Percentiles rank a stretch among this genome's conserved stretches.
These are phyloP conservation scores for Blumeria graminis DNA, from an alignment of 2,329 filamentous ascomycete species.

Conservation along the genomic window DNA sequence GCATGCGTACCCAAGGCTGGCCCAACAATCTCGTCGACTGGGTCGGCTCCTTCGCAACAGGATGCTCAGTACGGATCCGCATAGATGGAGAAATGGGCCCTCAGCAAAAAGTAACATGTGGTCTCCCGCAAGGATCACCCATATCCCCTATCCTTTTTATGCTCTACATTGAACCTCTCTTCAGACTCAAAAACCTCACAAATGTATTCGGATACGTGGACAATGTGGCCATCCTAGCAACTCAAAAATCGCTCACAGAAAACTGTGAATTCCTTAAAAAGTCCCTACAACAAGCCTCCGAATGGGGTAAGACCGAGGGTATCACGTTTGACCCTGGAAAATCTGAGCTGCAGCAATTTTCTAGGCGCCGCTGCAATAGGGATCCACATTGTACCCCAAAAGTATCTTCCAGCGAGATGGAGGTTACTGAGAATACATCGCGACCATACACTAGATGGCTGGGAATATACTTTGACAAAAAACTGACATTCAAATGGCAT, in stretches of 20 bases:
- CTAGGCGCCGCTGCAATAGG: not conserved
- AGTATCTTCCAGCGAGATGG: not conserved
- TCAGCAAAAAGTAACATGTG: not conserved
- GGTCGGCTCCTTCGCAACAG: not conserved
- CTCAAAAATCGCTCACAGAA: not conserved
- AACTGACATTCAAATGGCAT: not conserved
- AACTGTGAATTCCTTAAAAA: not conserved
- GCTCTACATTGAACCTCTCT: not conserved
- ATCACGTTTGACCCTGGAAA: not conserved
- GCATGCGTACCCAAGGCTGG: not conserved
- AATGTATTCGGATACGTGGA: not conserved
- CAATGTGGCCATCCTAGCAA: not conserved
- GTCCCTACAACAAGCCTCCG: not conserved
- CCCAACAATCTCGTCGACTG: not conserved
- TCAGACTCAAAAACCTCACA: not conserved
- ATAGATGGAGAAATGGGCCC: not conserved
- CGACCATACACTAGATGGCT: not conserved
- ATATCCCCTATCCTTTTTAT: not conserved
- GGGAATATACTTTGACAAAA: not conserved
- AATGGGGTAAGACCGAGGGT: not conserved
- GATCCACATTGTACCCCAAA: not conserved
- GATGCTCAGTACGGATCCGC: not conserved
- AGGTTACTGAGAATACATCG: not conserved
- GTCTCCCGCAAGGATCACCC: not conserved
- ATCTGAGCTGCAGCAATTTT: not conserved